A percentile compares a stretch with the other conserved stretches of the same genome.
These are phyloP conservation scores for Purshia tridentata DNA, from an alignment of 306 rosid genomes.

Conservation along the genomic window DNA sequence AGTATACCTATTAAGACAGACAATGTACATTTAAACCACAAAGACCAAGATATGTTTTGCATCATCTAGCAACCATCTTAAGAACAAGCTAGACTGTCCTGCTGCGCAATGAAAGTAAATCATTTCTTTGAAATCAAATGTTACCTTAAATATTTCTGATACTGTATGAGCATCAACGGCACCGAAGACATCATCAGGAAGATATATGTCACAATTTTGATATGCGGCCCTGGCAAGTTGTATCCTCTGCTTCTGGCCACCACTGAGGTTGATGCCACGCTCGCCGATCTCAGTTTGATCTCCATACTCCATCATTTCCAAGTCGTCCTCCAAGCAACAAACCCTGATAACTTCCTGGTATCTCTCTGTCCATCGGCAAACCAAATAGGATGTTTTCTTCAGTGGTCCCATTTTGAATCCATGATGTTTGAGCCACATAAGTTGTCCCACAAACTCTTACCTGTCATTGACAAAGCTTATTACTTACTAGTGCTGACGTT, in stretches of 20 bases:
- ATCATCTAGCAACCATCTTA: not conserved
- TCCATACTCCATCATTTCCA: conserved; percentile 90
- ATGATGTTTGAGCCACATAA: conserved; percentile 93
- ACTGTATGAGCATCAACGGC: conserved; percentile 99
- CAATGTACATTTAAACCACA: not conserved
- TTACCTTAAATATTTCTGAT: conserved; percentile 86
- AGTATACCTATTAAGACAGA: no score
- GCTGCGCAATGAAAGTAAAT: conserved; percentile 6
- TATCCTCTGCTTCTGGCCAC: conserved; percentile 94
- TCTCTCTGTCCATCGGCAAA: conserved; percentile 63
- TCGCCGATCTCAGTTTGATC: conserved; percentile 98
- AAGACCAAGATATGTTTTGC: not conserved
- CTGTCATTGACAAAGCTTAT: conserved; percentile 53
- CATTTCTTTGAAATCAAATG: no score
- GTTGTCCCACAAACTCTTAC: conserved; percentile 79
- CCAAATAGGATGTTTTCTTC: conserved; percentile 86
- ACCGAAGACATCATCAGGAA: conserved; percentile 90
- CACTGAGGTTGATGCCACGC: conserved; percentile 96
- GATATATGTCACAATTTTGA: conserved; percentile 84
- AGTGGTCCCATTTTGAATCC: conserved; percentile 98
- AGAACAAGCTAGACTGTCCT: not conserved
- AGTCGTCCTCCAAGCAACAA: conserved; percentile 87
- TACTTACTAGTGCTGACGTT: conserved; percentile 39
- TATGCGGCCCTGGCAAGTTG: conserved; percentile 95
- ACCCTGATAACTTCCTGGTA: conserved; percentile 68